Base-by-base conservation (phyloP, 2,329 filamentous ascomycete genomes). In the Alternaria sp. region DNA sequence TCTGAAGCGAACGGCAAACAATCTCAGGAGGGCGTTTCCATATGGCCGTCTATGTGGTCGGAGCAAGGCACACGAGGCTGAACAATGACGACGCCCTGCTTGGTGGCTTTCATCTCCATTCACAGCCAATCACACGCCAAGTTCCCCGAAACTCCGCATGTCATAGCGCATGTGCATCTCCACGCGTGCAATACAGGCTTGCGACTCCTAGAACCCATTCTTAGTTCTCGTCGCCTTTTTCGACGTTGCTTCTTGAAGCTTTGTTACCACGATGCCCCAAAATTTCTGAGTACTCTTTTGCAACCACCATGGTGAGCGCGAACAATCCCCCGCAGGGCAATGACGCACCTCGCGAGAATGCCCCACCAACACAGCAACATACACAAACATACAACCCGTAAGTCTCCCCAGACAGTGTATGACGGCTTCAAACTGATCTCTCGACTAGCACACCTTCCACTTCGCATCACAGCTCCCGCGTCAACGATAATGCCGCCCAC, bases 11-110 rank as follows among this genome's bases (percentile, higher is more conserved):
- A 23, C 5, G 34, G 14, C 17, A 23, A 9, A 24, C 21, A 34
- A 21, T 29, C 31, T 4, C 48, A 51, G 39, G 46, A 58, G 5
- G 42, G 56, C 11, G 42, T 61, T 17, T 66, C 65, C 0, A 51
- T 67, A n/a, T 70, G 68, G 68, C 50, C 65, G 28, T 55, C 68
- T 45, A 29, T 69, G 29, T 72, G 65, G 69, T 70, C 23, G 13
- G 37, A 54, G 50, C 50, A 44, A 49, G 41, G 49, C 54, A 36
- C 10, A 9, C 14, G 31, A 45, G 31, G 52, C 45, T 45, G 50
- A 54, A 45, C 44, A 56, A 64, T 64, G 59, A 64, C 57, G 57
- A 56, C 51, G 60, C 56, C 57, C 45, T 24, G 31, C 56, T n/a
- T 36, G 24, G 52, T 54, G 48, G 56, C 56, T 54, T 54, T 23